phyloP scores from a whole-genome alignment of 768 basidiomycete species.

The Galerina sulciceps region DNA sequence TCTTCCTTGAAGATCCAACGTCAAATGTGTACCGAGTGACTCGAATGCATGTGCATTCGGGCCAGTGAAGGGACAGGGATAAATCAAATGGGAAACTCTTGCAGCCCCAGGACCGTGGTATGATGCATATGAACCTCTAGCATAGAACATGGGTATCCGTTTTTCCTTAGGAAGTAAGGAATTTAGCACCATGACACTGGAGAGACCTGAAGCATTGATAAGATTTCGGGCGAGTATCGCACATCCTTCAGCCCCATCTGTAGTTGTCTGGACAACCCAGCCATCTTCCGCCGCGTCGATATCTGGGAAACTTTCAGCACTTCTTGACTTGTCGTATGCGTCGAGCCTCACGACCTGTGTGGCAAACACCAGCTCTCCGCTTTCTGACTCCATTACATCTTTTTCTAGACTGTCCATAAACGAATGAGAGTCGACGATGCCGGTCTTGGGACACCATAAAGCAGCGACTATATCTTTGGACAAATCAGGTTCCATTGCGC shows the following conservation, averaged over 20 bases:
- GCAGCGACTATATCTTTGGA: constrained; percentile 70
- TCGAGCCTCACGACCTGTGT: constrained; percentile 90
- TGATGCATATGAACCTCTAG: constrained; percentile 84
- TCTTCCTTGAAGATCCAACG: constrained; percentile 82
- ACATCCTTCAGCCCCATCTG: constrained; percentile 53
- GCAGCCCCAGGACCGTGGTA: constrained; percentile 82
- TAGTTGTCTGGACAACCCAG: constrained; percentile 87
- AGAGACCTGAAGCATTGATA: constrained; percentile 84
- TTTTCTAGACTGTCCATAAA: constrained; percentile 84
- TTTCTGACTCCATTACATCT: constrained; percentile 75
- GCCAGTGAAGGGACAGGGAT: constrained; percentile 83
- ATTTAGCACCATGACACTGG: constrained; percentile 73
- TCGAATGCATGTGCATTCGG: constrained; percentile 69
- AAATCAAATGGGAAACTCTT: constrained; percentile 77
- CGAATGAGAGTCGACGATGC: constrained; percentile 87
- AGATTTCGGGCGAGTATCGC: constrained; percentile 75
- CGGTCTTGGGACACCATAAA: constrained; percentile 84
- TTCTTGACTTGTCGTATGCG: constrained; percentile 40
- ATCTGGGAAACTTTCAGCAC: constrained; percentile 23
- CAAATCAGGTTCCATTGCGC: constrained; percentile 83
- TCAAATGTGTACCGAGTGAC: constrained; percentile 91
- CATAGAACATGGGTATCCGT: constrained; percentile 79
- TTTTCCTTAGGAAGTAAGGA: constrained; percentile 59
- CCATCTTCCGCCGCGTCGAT: constrained; percentile 52
- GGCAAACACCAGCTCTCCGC: constrained; percentile 72